Evolutionary conservation across 805 yeast genomes (phyloP).

Genomic region (Zygoascus bituminiphila): DNA sequence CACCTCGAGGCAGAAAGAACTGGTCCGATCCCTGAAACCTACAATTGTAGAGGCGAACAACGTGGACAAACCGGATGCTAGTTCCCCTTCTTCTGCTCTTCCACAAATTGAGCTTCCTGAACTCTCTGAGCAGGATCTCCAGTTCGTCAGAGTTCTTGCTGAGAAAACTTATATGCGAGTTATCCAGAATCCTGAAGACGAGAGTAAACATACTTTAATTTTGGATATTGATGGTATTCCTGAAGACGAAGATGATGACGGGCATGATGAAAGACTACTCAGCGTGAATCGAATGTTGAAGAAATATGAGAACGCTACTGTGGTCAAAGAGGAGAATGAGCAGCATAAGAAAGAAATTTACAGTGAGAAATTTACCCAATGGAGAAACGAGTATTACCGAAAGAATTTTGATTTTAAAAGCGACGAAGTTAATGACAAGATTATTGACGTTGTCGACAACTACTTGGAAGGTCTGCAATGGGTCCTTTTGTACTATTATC

Average conservation of each 20-base stretch:
- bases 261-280: constrained; percentile 48
- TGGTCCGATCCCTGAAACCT: constrained; percentile 42
- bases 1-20: constrained; percentile 52
- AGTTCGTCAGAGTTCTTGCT: constrained; percentile 22
- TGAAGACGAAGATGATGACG: constrained; percentile 51
- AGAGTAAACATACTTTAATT: constrained; percentile 8
- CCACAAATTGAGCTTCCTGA: constrained; percentile 4
- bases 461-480: constrained; percentile 94
- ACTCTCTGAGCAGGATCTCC: constrained; percentile 12
- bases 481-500: constrained; percentile 87
- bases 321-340: constrained; percentile 18
- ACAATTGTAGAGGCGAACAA: constrained; percentile 29
- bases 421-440: constrained; percentile 39
- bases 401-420: constrained; percentile 61
- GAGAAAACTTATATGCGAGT: constrained; percentile 21
- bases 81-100: not conserved
- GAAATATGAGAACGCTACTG: constrained; percentile 30
- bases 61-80: constrained; percentile 17
- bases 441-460: constrained; percentile 36
- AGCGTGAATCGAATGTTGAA: constrained; percentile 45
- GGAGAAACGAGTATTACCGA: constrained; percentile 83
- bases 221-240: constrained; percentile 60
- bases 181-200: constrained; percentile 12
- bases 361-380: constrained; percentile 60
- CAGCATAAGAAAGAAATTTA: constrained; percentile 53